These are phyloP conservation scores for Ganoderma lucidum DNA, from an alignment of 1,284 basidiomycete genomes.

Conservation along the genomic window DNA sequence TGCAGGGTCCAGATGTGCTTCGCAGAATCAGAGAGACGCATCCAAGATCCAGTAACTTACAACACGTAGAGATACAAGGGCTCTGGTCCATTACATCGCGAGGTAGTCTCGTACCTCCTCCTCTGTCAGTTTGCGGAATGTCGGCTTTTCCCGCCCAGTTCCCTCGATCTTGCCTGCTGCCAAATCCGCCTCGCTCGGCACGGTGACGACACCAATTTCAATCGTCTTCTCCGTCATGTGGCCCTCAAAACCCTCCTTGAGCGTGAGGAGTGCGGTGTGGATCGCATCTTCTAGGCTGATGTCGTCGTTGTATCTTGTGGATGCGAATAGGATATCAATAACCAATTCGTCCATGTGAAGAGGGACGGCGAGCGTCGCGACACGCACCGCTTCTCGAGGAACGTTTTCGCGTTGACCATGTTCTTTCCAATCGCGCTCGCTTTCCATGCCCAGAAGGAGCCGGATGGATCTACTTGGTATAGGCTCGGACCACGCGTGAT, in stretches of 20 bases:
- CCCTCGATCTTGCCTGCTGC: conserved; percentile 78
- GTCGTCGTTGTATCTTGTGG: conserved; percentile 94
- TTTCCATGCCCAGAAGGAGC: conserved; percentile 99
- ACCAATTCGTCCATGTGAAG: conserved; percentile 12
- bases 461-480: conserved; percentile 99
- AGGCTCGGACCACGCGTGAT: conserved; percentile 89
- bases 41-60: conserved; percentile 34
- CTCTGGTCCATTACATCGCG: conserved; percentile 61
- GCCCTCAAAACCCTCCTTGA: conserved; percentile 99
- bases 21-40: conserved; percentile 14
- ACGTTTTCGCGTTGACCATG: conserved; percentile 99
- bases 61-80: conserved; percentile 32
- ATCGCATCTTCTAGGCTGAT: conserved; percentile 99
- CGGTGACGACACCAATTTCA: conserved; percentile 96
- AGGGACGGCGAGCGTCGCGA: conserved; percentile 5
- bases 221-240: conserved; percentile 99
- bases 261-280: conserved; percentile 97
- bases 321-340: conserved; percentile 22
- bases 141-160: conserved; percentile 80
- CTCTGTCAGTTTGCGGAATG: conserved; percentile 93
- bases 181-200: conserved; percentile 81
- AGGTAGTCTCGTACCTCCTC: conserved; percentile 96
- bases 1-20: not conserved
- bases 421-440: conserved; percentile 99
- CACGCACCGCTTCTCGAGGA: conserved; percentile 95